Evolutionary conservation across 2,329 filamentous ascomycete genomes (phyloP), one percentile per base, ranked within the genome.

Genomic region (Lojkania enalia): DNA sequence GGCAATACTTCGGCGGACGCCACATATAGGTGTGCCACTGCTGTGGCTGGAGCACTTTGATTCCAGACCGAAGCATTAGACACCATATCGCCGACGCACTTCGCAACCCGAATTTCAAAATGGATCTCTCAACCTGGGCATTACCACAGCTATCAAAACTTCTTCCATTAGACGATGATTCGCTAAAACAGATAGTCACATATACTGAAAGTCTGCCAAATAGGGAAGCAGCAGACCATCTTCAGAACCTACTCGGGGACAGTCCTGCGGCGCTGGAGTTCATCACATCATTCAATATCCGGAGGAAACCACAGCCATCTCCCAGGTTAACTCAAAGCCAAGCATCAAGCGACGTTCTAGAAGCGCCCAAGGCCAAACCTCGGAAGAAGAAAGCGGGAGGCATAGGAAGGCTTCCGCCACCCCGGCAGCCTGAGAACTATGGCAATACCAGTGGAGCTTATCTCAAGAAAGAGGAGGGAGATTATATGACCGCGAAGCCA

Each of bases 221-320:
- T 63, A 73, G 83, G 39, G 87, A 86, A 52, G 88, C 89, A 12
- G 90, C 84, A 39, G 85, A 90, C 31, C 90, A 97, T 69, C 86
- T 99, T 49, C 87, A 85, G 67, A 90, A 94, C 63, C 76, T 99
- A 41, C 80, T 99, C 0, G 94, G 92, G 38, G 90, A 95, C 67
- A 90, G 88, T 5, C 82, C 90, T 1, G 84, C 87, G 57, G 80
- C 82, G 2, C 69, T 88, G 39, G 84, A 88, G 56, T 88, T 88
- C 62, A 87, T 88, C 48, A 77, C 84, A 16, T 80, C 80, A 9
- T 88, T 87, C 71, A 97, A 96, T 65, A 81, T 85, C 2, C 82
- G 81, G 43, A 74, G 81, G 48, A 69, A 66, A 40, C 63, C 69
- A 20, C 69, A 63, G 20, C 57, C 63, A 21, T 46, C 63, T 32